Evolutionary conservation across 1,284 basidiomycete species (phyloP).

Genomic region (Ustilago shanxiensis): DNA sequence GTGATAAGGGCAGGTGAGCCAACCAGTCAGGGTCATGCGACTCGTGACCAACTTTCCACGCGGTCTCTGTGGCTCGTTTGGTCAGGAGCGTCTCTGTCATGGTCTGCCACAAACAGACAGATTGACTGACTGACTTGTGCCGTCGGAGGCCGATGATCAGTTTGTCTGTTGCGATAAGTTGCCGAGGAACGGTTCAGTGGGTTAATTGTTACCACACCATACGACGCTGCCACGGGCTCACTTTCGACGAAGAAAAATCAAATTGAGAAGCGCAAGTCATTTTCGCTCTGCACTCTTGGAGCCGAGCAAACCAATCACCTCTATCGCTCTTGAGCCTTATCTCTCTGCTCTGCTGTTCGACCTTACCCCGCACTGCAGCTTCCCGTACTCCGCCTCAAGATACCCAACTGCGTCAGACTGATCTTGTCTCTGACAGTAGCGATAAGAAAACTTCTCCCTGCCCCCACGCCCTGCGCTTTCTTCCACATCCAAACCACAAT

Average conservation of each 20-base stretch:
- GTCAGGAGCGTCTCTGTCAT: background rate
- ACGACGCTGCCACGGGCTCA: background rate
- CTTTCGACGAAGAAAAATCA: constrained; percentile 5
- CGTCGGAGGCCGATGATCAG: background rate
- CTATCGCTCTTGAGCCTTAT: constrained; percentile 3
- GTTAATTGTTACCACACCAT: background rate
- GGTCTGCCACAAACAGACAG: no score
- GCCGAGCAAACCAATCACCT: constrained; percentile 6
- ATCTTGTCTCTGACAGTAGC: background rate
- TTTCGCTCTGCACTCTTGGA: constrained; percentile 12
- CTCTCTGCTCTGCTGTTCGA: background rate
- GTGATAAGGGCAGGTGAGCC: background rate
- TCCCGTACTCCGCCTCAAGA: background rate
- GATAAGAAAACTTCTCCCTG: background rate
- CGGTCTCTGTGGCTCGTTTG: background rate
- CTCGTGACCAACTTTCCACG: background rate
- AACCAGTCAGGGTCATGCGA: background rate
- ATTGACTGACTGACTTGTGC: background rate
- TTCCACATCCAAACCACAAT: no score
- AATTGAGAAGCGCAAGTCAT: constrained; percentile 6
- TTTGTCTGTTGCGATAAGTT: background rate
- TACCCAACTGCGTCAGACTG: background rate
- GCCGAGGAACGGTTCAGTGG: background rate
- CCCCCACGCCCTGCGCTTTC: background rate
- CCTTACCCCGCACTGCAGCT: constrained; percentile 16